These are phyloP conservation scores for Kickxella alabastrina DNA, from an alignment of 192 early-diverging fungal genomes.

Conservation along the genomic window DNA sequence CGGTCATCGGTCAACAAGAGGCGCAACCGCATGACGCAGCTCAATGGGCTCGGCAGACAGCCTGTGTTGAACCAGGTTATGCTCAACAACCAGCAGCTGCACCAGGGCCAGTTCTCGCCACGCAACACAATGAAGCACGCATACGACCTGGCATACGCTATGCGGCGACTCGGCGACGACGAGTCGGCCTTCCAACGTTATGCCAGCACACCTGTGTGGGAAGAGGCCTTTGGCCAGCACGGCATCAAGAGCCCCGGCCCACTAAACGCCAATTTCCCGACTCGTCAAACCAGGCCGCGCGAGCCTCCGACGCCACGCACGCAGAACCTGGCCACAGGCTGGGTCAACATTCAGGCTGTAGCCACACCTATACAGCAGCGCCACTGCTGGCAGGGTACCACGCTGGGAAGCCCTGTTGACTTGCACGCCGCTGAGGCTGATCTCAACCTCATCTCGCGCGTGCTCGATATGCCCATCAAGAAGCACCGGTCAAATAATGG, in stretches of 20 bases:
- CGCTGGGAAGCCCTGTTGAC: conserved; percentile 45
- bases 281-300: conserved; percentile 11
- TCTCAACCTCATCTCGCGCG: conserved; percentile 44
- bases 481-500: conserved; percentile 29
- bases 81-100: conserved; percentile 1
- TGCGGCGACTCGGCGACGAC: conserved; percentile 73
- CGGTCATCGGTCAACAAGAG: conserved; percentile 40
- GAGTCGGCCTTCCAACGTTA: conserved; percentile 43
- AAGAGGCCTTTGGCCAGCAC: conserved; percentile 46
- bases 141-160: conserved; percentile 72
- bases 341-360: conserved; percentile 50
- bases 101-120: conserved; percentile 42
- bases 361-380: conserved; percentile 49
- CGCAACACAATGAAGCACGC: conserved; percentile 66
- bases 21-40: conserved; percentile 26
- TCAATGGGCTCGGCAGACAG: background rate
- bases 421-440: conserved; percentile 47
- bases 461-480: conserved; percentile 44
- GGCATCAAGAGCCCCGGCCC: conserved; percentile 48
- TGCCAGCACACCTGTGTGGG: conserved; percentile 43
- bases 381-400: conserved; percentile 52
- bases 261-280: conserved; percentile 11
- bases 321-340: conserved; percentile 43
- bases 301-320: conserved; percentile 27
- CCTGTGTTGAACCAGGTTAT: background rate